A percentile compares a stretch with the other conserved stretches of the same genome.
Evolutionary conservation across 2,329 filamentous ascomycete species (phyloP).

Genomic region (Alternaria brassicae): DNA sequence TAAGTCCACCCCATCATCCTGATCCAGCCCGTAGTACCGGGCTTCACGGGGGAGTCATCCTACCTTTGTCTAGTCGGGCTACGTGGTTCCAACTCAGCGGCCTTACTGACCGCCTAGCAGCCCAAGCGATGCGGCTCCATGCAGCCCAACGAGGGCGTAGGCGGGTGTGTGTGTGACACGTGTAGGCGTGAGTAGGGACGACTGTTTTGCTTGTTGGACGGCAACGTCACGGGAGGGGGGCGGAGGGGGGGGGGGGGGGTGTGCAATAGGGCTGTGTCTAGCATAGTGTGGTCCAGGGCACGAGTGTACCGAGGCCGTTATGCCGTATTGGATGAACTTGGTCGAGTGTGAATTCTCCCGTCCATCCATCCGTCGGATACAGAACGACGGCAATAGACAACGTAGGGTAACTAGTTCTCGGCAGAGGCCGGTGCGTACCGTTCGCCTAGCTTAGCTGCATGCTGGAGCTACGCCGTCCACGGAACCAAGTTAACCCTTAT

Average conservation of each 20-base stretch:
- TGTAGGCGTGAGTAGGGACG: constrained; percentile 15
- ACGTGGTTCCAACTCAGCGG: constrained; percentile 29
- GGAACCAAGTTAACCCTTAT: background rate
- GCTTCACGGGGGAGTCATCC: constrained; percentile 7
- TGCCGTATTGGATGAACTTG: background rate
- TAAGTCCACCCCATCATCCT: constrained; percentile 10
- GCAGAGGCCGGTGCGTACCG: constrained; percentile 6
- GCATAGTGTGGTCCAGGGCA: background rate
- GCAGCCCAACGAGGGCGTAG: constrained; percentile 27
- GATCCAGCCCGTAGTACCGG: background rate
- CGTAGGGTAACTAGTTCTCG: background rate
- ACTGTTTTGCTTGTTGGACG: constrained; percentile 4
- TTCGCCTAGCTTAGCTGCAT: constrained; percentile 21
- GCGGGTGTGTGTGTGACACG: constrained; percentile 17
- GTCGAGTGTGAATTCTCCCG: background rate
- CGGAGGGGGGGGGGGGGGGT: too few species aligned
- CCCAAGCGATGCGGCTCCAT: constrained; percentile 21
- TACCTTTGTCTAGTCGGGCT: constrained; percentile 13
- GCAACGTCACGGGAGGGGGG: constrained; percentile 3
- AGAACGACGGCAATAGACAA: background rate
- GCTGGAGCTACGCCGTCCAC: background rate
- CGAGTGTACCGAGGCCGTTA: background rate
- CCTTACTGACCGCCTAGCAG: constrained; percentile 23
- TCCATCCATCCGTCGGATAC: background rate
- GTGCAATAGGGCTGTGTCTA: background rate